A percentile compares a stretch with the other conserved stretches of the same genome.
These are phyloP conservation scores for Leishmania tropica DNA, from an alignment of 208 protist genomes.

Conservation along the genomic window DNA sequence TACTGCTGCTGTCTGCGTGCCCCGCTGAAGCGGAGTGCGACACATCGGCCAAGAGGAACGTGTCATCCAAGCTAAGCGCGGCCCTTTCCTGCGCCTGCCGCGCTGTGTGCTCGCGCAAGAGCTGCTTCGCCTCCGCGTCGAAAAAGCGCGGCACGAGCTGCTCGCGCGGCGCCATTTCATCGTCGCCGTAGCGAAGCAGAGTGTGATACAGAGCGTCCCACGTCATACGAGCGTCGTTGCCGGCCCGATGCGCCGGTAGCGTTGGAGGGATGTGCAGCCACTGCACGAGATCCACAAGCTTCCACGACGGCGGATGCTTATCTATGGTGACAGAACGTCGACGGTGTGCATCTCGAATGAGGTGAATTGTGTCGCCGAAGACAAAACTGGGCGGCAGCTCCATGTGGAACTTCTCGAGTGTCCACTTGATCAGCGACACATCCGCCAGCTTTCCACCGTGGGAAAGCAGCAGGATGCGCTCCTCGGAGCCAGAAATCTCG, in stretches of 20 bases:
- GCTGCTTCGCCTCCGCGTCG: conserved; percentile 73
- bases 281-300: conserved; percentile 74
- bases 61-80: conserved; percentile 8
- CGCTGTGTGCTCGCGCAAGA: conserved; percentile 43
- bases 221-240: conserved; percentile 90
- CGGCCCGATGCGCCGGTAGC: conserved; percentile 78
- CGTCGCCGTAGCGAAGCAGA: conserved; percentile 86
- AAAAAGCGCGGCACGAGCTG: conserved; percentile 91
- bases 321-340: conserved; percentile 89
- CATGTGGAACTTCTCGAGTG: conserved; percentile 71
- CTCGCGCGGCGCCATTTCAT: conserved; percentile 83
- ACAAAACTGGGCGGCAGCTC: conserved; percentile 64
- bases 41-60: conserved; percentile 35
- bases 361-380: conserved; percentile 88
- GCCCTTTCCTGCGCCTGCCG: background rate
- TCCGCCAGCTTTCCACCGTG: conserved; percentile 91
- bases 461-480: conserved; percentile 77
- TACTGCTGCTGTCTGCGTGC: background rate
- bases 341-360: conserved; percentile 88
- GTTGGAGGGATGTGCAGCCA: conserved; percentile 85
- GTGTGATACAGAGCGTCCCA: conserved; percentile 92
- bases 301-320: conserved; percentile 89
- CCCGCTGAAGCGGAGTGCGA: background rate
- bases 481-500: conserved; percentile 59
- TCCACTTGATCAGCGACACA: conserved; percentile 87